Conservation (phyloP, 2,329 filamentous ascomycete genomes). For the Aspergillus clavatus region DNA sequence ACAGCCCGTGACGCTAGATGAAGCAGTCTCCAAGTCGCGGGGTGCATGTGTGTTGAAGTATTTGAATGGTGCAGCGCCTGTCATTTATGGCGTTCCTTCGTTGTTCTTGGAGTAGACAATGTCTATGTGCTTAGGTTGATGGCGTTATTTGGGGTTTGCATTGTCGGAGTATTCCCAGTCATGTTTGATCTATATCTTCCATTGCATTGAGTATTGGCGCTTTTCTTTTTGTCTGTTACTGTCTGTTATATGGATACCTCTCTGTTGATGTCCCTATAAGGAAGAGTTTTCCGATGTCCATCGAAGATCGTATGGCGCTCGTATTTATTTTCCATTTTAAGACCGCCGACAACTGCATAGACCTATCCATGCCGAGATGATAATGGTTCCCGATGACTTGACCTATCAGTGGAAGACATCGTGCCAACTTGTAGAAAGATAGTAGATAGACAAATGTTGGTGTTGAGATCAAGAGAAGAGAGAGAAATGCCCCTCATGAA, state of each 20-base stretch:
- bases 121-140: constrained; percentile 5
- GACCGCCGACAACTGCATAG: no score
- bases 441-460: no score
- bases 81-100: constrained; percentile 83
- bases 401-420: no score
- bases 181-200: not conserved
- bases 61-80: constrained; percentile 87
- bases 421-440: no score
- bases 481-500: constrained; percentile 1
- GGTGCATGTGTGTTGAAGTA: constrained; percentile 82
- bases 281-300: constrained; percentile 13
- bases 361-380: no score
- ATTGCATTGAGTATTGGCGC: not conserved
- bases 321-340: not conserved
- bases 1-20: constrained; percentile 57
- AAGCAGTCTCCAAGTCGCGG: constrained; percentile 72
- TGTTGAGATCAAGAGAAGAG: constrained; percentile 9
- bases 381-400: no score
- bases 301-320: no score
- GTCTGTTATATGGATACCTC: not conserved
- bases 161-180: not conserved
- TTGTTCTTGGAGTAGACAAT: constrained; percentile 62
- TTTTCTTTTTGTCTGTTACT: not conserved
- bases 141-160: not conserved
- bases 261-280: constrained; percentile 3